Conservation (phyloP, 2,329 filamentous ascomycete genomes). For the Botrytis fragariae region DNA sequence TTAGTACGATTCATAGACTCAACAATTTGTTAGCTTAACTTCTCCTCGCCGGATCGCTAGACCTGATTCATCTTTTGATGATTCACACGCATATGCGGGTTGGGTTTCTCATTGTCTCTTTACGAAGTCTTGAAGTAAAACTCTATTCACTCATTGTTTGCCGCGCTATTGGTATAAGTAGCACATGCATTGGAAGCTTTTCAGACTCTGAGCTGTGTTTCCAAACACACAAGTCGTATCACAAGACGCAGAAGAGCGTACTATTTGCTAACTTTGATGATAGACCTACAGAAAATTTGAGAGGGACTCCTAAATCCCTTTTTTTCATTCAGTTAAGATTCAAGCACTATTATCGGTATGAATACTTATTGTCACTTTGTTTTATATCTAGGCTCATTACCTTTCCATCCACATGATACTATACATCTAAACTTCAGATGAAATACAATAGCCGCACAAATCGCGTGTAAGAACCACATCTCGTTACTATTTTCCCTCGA, state of each 20-base stretch:
- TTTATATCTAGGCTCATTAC: rapidly evolving
- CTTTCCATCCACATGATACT: not conserved
- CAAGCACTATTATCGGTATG: not conserved
- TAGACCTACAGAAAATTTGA: not conserved
- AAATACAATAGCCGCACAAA: not conserved
- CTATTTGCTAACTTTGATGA: not conserved
- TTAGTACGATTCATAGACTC: not conserved
- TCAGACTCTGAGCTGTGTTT: rapidly evolving
- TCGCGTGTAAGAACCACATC: rapidly evolving
- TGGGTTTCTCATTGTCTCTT: rapidly evolving
- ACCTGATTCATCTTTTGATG: not conserved
- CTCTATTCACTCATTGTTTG: not conserved
- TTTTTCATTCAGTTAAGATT: not conserved
- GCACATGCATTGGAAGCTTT: not conserved
- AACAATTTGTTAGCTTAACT: not conserved
- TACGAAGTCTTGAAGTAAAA: rapidly evolving
- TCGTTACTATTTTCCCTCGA: rapidly evolving
- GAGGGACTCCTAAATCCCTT: rapidly evolving
- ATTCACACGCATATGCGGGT: not conserved
- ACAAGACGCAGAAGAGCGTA: rapidly evolving
- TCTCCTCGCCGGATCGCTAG: not conserved
- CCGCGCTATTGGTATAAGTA: not conserved
- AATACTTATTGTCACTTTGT: not conserved
- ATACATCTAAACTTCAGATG: not conserved
- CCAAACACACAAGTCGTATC: rapidly evolving